Evolutionary conservation across 495 filamentous ascomycete genomes (phyloP).

Genomic region (Xylaria intraflava): DNA sequence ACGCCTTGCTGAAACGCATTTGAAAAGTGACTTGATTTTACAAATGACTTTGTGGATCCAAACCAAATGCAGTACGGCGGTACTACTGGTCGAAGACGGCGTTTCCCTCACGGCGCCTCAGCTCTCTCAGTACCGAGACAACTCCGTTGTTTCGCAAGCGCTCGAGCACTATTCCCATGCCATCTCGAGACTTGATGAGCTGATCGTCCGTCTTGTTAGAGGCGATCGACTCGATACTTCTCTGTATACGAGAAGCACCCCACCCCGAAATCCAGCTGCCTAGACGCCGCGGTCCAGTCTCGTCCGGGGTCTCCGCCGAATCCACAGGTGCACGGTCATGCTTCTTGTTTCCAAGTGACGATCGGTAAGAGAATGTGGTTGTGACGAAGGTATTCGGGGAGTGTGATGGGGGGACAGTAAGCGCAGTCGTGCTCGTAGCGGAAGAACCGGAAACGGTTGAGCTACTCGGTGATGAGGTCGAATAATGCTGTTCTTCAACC

Average conservation of each 20-base stretch:
- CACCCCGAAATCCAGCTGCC: conserved; percentile 45
- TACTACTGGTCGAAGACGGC: conserved; percentile 18
- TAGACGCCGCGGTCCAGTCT: conserved; percentile 19
- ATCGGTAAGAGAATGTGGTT: conserved; percentile 79
- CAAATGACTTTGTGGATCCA: conserved; percentile 9
- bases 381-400: conserved; percentile 64
- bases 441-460: background rate
- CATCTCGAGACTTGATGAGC: conserved; percentile 80
- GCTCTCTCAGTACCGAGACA: conserved; percentile 78
- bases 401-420: conserved; percentile 11
- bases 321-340: conserved; percentile 42
- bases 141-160: conserved; percentile 70
- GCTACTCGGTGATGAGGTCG: conserved; percentile 36
- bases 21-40: conserved; percentile 13
- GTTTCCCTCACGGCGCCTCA: conserved; percentile 60
- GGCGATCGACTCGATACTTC: conserved; percentile 84
- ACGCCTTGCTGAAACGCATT: conserved; percentile 25
- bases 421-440: background rate
- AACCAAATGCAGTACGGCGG: background rate
- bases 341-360: conserved; percentile 67
- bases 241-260: conserved; percentile 74
- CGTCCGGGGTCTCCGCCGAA: conserved; percentile 13
- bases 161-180: conserved; percentile 91
- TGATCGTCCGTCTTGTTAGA: conserved; percentile 76
- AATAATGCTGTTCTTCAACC: conserved; percentile 77